Evolutionary conservation across 2,329 filamentous ascomycete species (phyloP).

Genomic region (Colletotrichum simmondsii): DNA sequence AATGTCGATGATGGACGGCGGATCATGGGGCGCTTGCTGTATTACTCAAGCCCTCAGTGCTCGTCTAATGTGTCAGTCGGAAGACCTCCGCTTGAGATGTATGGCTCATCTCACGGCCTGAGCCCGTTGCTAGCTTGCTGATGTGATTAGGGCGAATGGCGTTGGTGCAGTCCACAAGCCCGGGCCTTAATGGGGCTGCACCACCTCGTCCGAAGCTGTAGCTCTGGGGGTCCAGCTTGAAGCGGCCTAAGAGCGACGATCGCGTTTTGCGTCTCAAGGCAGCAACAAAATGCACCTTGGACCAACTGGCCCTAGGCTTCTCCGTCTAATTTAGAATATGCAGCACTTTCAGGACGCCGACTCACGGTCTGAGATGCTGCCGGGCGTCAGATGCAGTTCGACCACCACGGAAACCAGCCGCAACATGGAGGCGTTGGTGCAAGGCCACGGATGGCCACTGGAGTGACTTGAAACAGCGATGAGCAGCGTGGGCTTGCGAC

Average conservation of each 20-base stretch:
- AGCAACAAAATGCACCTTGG: slow-evolving; percentile 11
- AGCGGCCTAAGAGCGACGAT: slow-evolving; percentile 15
- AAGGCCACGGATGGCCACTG: background rate
- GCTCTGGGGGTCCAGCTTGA: background rate
- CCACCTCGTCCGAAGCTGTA: slow-evolving; percentile 8
- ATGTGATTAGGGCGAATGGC: background rate
- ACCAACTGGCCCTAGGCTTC: slow-evolving; percentile 2
- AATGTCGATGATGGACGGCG: background rate
- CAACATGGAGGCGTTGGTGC: background rate
- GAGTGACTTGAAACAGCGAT: slow-evolving; percentile 17
- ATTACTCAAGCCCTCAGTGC: background rate
- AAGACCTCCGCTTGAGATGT: slow-evolving; percentile 2
- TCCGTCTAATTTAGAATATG: slow-evolving; percentile 30
- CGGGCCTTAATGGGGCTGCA: slow-evolving; percentile 12
- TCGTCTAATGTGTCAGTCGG: slow-evolving; percentile 22
- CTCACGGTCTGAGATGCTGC: slow-evolving; percentile 2
- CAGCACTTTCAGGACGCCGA: slow-evolving; percentile 23
- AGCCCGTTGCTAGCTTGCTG: background rate
- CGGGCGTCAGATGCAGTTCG: slow-evolving; percentile 20
- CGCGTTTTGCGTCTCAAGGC: slow-evolving; percentile 10
- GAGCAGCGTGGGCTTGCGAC: slow-evolving; percentile 7
- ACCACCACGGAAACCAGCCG: slow-evolving; percentile 10
- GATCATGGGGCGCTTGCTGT: background rate
- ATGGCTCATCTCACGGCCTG: background rate
- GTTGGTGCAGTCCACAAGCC: slow-evolving; percentile 2